These are phyloP conservation scores for Neoboletus magnificus DNA, from an alignment of 768 basidiomycete species.

Conservation along the genomic window DNA sequence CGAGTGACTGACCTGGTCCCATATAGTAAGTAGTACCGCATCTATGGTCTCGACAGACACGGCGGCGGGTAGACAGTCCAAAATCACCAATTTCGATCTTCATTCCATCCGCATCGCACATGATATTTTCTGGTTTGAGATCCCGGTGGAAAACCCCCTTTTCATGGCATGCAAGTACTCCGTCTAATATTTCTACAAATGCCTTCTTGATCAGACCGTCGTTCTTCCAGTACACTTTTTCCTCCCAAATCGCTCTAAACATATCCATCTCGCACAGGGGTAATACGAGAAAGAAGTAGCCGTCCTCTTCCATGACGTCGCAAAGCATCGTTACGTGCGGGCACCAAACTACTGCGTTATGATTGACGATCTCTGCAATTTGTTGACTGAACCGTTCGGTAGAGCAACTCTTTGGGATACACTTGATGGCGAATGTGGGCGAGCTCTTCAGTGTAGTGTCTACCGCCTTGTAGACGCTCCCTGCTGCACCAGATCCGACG, in stretches of 20 bases:
- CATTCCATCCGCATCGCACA: slow-evolving; percentile 53
- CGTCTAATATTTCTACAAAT: slow-evolving; percentile 76
- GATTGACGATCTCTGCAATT: slow-evolving; percentile 33
- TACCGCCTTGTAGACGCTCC: slow-evolving; percentile 72
- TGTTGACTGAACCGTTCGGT: slow-evolving; percentile 58
- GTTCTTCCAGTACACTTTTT: slow-evolving; percentile 50
- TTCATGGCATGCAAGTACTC: slow-evolving; percentile 69
- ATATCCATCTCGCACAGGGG: slow-evolving; percentile 58
- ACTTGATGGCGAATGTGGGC: slow-evolving; percentile 68
- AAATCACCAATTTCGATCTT: slow-evolving; percentile 70
- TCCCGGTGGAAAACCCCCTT: slow-evolving; percentile 78
- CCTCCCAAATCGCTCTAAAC: slow-evolving; percentile 53
- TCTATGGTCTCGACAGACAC: background rate
- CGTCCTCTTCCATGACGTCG: slow-evolving; percentile 53
- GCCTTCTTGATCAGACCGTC: slow-evolving; percentile 57
- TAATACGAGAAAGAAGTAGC: slow-evolving; percentile 64
- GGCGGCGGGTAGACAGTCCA: slow-evolving; percentile 56
- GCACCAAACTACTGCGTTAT: background rate
- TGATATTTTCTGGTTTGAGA: slow-evolving; percentile 82
- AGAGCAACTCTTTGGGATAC: slow-evolving; percentile 51
- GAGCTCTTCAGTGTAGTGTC: slow-evolving; percentile 41
- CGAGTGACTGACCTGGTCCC: slow-evolving; percentile 57
- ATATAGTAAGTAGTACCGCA: slow-evolving; percentile 50
- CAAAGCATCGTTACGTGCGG: slow-evolving; percentile 66
- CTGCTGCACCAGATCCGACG: slow-evolving; percentile 73